phyloP scores from a whole-genome alignment of 371 early-diverging fungal species.

The Mortierella sp. region DNA sequence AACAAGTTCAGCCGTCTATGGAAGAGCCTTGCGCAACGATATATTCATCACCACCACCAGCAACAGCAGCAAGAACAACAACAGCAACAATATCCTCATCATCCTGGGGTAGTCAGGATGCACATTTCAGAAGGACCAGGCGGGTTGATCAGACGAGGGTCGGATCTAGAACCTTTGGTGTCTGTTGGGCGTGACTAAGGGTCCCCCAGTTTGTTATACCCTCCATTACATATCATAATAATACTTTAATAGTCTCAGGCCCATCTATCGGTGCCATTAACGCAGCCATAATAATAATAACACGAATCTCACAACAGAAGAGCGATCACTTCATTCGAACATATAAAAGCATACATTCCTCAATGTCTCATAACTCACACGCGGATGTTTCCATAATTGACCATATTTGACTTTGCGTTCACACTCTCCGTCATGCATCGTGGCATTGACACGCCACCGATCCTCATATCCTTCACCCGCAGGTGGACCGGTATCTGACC shows the following conservation, averaged over 20 bases:
- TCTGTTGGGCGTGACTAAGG: background rate
- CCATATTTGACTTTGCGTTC: constrained; percentile 9
- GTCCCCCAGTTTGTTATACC: background rate
- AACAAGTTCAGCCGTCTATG: constrained; percentile 22
- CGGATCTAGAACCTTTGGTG: constrained; percentile 25
- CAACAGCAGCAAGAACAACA: too few relatives aligned
- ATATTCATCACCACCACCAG: constrained; percentile 4
- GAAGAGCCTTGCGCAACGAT: constrained; percentile 31
- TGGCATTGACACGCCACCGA: constrained; percentile 27
- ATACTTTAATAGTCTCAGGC: too few relatives aligned
- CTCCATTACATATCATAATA: too few relatives aligned
- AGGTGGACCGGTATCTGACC: constrained; percentile 36
- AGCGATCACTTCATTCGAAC: too few relatives aligned
- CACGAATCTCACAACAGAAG: too few relatives aligned
- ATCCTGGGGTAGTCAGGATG: background rate
- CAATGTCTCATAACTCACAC: background rate
- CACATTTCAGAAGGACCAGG: constrained; percentile 2
- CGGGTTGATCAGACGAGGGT: constrained; percentile 10
- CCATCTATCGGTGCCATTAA: too few relatives aligned
- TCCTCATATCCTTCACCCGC: constrained; percentile 13
- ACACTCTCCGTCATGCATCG: background rate
- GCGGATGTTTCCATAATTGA: constrained; percentile 36
- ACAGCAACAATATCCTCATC: background rate
- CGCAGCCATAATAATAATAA: too few relatives aligned
- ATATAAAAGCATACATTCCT: too few relatives aligned